Evolutionary conservation across 495 filamentous ascomycete species (phyloP).

Genomic region (Annulohypoxylon bovei): DNA sequence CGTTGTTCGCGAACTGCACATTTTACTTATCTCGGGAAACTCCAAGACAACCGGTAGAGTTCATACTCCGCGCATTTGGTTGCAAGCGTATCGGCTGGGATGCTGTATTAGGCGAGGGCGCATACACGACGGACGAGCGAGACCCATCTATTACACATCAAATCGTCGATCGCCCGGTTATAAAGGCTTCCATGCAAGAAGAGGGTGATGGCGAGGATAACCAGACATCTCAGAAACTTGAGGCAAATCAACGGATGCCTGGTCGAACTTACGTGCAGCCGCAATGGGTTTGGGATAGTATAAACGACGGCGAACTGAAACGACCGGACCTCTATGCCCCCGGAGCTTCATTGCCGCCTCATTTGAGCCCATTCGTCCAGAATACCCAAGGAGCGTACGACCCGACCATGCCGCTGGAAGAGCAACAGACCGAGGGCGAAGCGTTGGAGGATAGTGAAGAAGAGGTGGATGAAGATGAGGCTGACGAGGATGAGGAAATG

Average conservation of each 20-base stretch:
- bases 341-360: conserved; percentile 87
- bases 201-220: conserved; percentile 67
- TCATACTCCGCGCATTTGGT: conserved; percentile 92
- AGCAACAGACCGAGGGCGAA: conserved; percentile 84
- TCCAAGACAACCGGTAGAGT: conserved; percentile 88
- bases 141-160: conserved; percentile 94
- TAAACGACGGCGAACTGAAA: conserved; percentile 89
- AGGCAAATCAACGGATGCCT: conserved; percentile 73
- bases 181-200: conserved; percentile 67
- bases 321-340: conserved; percentile 89
- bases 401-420: conserved; percentile 80
- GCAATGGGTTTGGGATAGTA: conserved; percentile 97
- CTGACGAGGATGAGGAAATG: conserved; percentile 49
- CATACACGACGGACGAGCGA: conserved; percentile 87
- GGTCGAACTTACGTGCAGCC: conserved; percentile 93
- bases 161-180: conserved; percentile 86
- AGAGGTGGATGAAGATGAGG: conserved; percentile 62
- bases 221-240: conserved; percentile 63
- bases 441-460: conserved; percentile 70
- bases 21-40: conserved; percentile 96
- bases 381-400: conserved; percentile 85
- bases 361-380: conserved; percentile 97
- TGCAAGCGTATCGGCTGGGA: conserved; percentile 98
- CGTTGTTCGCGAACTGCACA: conserved; percentile 85
- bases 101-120: conserved; percentile 84